These are phyloP conservation scores for Xanthoconium stramineum DNA, from an alignment of 768 basidiomycete species.

Conservation along the genomic window DNA sequence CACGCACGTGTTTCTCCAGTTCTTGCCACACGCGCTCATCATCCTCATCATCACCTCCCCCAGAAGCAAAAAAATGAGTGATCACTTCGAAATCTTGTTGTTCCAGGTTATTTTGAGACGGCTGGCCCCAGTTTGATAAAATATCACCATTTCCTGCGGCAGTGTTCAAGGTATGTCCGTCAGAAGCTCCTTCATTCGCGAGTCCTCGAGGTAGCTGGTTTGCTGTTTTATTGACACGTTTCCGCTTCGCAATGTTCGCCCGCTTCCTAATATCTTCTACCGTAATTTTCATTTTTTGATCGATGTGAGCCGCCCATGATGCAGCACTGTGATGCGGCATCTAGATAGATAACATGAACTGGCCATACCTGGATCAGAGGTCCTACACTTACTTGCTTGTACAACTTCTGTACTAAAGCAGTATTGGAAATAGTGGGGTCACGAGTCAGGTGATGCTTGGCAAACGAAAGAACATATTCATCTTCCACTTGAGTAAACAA, in stretches of 20 bases:
- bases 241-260: constrained; percentile 50
- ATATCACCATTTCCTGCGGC: not conserved
- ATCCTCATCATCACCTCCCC: constrained; percentile 44
- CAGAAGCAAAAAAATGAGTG: constrained; percentile 52
- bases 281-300: constrained; percentile 30
- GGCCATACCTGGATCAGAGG: not conserved
- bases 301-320: constrained; percentile 51
- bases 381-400: constrained; percentile 43
- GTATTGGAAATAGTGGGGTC: constrained; percentile 44
- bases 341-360: constrained; percentile 33
- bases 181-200: not conserved
- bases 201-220: not conserved
- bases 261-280: constrained; percentile 49
- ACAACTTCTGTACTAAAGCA: constrained; percentile 38
- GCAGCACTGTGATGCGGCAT: constrained; percentile 53
- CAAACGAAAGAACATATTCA: constrained; percentile 45
- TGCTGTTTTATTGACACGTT: constrained; percentile 21
- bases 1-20: constrained; percentile 44
- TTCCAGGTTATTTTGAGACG: constrained; percentile 14
- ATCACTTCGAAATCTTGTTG: constrained; percentile 49
- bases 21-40: constrained; percentile 53
- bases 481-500: constrained; percentile 50
- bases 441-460: constrained; percentile 42
- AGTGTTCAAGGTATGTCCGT: not conserved
- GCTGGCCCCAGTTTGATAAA: not conserved